Conservation (phyloP, 2,329 filamentous ascomycete species). For the Colletotrichum abscissum region DNA sequence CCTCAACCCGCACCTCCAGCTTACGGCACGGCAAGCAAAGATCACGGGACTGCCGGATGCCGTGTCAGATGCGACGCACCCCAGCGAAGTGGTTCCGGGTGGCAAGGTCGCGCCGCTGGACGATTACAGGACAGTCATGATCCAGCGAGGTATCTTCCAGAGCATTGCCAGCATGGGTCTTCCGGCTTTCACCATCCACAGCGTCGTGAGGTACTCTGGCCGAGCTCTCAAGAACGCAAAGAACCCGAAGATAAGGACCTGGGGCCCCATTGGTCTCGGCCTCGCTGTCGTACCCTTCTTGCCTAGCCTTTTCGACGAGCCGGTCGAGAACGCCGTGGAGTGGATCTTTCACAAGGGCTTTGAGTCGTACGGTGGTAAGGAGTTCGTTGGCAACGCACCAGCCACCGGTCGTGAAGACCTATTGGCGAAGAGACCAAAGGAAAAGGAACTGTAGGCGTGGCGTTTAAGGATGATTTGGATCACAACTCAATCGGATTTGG, state of each 20-base stretch:
- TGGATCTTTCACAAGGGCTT: constrained; percentile 90
- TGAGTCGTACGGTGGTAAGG: constrained; percentile 73
- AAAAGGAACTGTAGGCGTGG: constrained; percentile 35
- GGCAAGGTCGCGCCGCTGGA: constrained; percentile 76
- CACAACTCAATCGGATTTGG: constrained; percentile 20
- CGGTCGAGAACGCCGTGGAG: constrained; percentile 91
- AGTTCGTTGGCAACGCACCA: constrained; percentile 66
- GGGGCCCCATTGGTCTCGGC: constrained; percentile 89
- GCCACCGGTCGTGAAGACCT: constrained; percentile 63
- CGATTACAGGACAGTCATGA: constrained; percentile 92
- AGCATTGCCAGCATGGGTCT: constrained; percentile 91
- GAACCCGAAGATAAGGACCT: constrained; percentile 81
- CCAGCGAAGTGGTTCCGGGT: constrained; percentile 39
- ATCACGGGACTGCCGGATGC: constrained; percentile 53
- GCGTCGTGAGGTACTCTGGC: constrained; percentile 90
- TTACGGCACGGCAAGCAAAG: constrained; percentile 61
- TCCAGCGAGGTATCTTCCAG: constrained; percentile 91
- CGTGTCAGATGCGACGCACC: constrained; percentile 24
- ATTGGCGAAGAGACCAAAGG: constrained; percentile 48
- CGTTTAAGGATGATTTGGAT: constrained; percentile 7
- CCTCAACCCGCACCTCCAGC: constrained; percentile 73
- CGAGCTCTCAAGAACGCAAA: constrained; percentile 85
- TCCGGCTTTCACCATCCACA: constrained; percentile 94
- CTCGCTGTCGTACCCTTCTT: constrained; percentile 83
- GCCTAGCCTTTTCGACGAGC: constrained; percentile 88